Conservation (phyloP, 768 basidiomycete species). For the Panaeolus cyanescens region DNA sequence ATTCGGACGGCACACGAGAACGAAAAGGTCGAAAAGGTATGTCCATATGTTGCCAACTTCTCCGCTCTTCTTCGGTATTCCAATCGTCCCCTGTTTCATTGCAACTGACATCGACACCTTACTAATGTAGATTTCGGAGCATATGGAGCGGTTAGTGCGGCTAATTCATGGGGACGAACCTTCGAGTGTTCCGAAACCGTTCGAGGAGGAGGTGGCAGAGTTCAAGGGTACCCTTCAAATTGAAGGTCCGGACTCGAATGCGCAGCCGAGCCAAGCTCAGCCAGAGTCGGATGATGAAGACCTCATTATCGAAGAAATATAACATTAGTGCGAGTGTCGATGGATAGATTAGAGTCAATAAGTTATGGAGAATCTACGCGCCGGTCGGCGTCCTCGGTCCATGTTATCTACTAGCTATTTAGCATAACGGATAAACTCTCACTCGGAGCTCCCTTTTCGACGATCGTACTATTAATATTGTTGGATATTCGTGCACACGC, state of each 20-base stretch:
- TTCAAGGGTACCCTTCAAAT: slow-evolving; percentile 11
- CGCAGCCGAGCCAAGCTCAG: background rate
- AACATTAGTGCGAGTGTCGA: background rate
- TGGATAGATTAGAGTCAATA: background rate
- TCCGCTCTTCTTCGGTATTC: background rate
- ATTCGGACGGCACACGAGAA: slow-evolving; percentile 74
- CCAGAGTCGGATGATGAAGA: slow-evolving; percentile 11
- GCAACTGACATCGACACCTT: too few relatives aligned
- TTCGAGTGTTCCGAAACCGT: slow-evolving; percentile 38
- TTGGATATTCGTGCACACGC: too few relatives aligned
- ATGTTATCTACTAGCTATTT: too few relatives aligned
- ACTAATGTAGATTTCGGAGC: slow-evolving; percentile 69
- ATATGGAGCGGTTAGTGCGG: slow-evolving; percentile 85
- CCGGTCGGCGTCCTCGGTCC: background rate
- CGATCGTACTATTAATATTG: too few relatives aligned
- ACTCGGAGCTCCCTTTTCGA: too few relatives aligned
- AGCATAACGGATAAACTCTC: too few relatives aligned
- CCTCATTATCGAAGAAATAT: slow-evolving; percentile 9
- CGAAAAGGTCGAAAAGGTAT: slow-evolving; percentile 78
- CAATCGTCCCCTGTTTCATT: slow-evolving; percentile 1
- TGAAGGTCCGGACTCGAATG: background rate
- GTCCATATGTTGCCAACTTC: slow-evolving; percentile 16
- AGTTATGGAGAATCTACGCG: background rate
- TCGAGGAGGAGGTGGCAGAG: slow-evolving; percentile 35
- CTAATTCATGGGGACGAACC: slow-evolving; percentile 81